Evolutionary conservation across 2,329 filamentous ascomycete genomes (phyloP).

Genomic region (Penicillium sumatraense): DNA sequence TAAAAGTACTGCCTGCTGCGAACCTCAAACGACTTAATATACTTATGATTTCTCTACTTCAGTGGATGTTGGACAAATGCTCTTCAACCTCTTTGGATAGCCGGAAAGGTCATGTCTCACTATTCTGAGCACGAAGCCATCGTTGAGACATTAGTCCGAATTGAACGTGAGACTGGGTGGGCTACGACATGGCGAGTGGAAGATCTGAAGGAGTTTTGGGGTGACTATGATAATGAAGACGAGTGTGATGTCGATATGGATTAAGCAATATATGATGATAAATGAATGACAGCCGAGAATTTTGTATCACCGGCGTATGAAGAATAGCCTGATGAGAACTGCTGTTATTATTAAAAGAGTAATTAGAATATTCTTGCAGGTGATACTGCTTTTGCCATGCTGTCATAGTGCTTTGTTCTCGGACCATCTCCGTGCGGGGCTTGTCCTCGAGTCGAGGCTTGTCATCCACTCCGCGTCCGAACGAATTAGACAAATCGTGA

Average conservation of each 20-base stretch:
- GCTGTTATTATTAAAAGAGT: too few relatives aligned
- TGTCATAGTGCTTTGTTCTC: neutral
- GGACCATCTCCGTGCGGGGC: slow-evolving; percentile 8
- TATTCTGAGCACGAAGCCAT: slow-evolving; percentile 51
- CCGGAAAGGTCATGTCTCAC: slow-evolving; percentile 53
- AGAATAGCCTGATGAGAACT: too few relatives aligned
- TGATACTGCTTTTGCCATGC: neutral
- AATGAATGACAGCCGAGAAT: too few relatives aligned
- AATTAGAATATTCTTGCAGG: neutral
- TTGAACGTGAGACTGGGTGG: slow-evolving; percentile 60
- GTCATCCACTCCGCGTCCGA: neutral
- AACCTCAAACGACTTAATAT: neutral
- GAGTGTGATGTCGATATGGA: slow-evolving; percentile 20
- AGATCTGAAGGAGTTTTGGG: slow-evolving; percentile 59
- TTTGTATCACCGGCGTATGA: too few relatives aligned
- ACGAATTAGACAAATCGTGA: neutral
- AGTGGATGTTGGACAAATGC: slow-evolving; percentile 52
- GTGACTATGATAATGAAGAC: slow-evolving; percentile 41
- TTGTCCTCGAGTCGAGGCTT: slow-evolving; percentile 13
- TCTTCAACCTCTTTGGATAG: slow-evolving; percentile 54
- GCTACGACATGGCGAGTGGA: slow-evolving; percentile 58
- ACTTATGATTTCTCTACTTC: slow-evolving; percentile 1
- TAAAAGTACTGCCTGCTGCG: too few relatives aligned
- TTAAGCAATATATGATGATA: neutral
- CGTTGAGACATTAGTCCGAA: slow-evolving; percentile 53